phyloP scores from a whole-genome alignment of 1,284 basidiomycete species.

The Fomes fomentarius region DNA sequence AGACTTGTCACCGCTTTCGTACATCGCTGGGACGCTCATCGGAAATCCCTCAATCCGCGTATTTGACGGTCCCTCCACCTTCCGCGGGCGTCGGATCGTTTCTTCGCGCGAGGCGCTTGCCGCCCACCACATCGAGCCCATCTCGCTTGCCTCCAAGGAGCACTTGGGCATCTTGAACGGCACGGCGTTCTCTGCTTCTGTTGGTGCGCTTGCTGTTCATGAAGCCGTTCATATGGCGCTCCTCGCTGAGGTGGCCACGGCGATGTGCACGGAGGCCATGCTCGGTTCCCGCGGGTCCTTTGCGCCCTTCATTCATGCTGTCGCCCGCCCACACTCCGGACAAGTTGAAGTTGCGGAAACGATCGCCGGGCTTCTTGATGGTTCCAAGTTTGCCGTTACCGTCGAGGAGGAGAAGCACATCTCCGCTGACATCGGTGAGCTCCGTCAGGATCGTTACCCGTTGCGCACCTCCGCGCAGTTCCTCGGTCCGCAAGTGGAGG shows the following conservation, averaged over 20 bases:
- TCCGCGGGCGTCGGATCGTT: constrained; percentile 57
- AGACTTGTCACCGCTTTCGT: constrained; percentile 82
- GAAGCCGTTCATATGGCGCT: constrained; percentile 76
- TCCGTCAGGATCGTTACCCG: constrained; percentile 81
- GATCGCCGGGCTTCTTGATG: constrained; percentile 73
- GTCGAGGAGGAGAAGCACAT: constrained; percentile 66
- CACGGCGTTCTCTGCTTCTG: constrained; percentile 76
- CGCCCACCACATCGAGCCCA: constrained; percentile 66
- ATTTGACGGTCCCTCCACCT: constrained; percentile 58
- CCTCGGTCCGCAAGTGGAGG: constrained; percentile 86
- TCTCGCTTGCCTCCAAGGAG: constrained; percentile 80
- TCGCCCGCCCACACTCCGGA: constrained; percentile 85
- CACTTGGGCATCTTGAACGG: constrained; percentile 84
- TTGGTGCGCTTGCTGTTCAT: constrained; percentile 67
- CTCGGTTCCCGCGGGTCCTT: constrained; percentile 74
- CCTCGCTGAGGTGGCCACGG: constrained; percentile 78
- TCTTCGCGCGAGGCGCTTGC: constrained; percentile 70
- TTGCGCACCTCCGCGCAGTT: constrained; percentile 83
- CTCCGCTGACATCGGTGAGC: constrained; percentile 69
- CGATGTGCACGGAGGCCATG: constrained; percentile 84
- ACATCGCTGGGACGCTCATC: constrained; percentile 79
- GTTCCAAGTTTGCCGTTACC: constrained; percentile 67
- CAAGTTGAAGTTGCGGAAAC: constrained; percentile 77
- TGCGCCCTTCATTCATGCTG: constrained; percentile 79
- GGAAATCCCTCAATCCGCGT: constrained; percentile 83